Conservation (phyloP, 257 asterid species). For the Przewalskia tangutica region DNA sequence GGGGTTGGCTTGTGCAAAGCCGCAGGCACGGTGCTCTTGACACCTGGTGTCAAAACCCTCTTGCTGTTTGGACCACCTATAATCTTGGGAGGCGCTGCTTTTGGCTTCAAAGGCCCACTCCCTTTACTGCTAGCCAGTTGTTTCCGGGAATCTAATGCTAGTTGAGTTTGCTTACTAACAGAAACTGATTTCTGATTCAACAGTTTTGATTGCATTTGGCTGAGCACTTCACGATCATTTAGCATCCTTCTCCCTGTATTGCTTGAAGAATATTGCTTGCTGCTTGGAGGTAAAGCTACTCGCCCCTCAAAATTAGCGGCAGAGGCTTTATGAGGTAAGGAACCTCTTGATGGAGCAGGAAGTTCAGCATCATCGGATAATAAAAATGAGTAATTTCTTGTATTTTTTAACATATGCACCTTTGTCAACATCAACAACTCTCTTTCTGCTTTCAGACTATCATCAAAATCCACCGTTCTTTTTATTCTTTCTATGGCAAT, state of each 20-base stretch:
- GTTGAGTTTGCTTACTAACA: conserved; percentile 15
- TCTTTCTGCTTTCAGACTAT: neutral
- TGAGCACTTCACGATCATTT: conserved; percentile 30
- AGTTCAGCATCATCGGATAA: conserved; percentile 63
- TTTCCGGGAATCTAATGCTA: conserved; percentile 26
- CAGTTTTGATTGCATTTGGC: conserved; percentile 30
- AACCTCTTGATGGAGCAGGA: conserved; percentile 40
- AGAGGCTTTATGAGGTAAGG: conserved; percentile 30
- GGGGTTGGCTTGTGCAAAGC: conserved; percentile 21
- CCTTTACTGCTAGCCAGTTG: conserved; percentile 39
- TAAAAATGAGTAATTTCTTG: conserved; percentile 82
- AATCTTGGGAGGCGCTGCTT: conserved; percentile 32
- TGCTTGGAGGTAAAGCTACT: conserved; percentile 24
- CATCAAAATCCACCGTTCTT: neutral
- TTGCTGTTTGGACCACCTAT: conserved; percentile 25
- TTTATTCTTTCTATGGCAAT: neutral
- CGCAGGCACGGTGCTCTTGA: conserved; percentile 17
- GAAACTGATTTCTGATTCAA: conserved; percentile 21
- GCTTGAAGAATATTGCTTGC: conserved; percentile 11
- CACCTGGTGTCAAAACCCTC: conserved; percentile 22
- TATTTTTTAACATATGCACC: conserved; percentile 56
- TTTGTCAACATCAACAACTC: conserved; percentile 12
- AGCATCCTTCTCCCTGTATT: conserved; percentile 31
- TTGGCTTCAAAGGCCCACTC: conserved; percentile 40
- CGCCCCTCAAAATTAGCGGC: conserved; percentile 48